Evolutionary conservation across 768 basidiomycete species (phyloP), one percentile per base, ranked within the genome.

Genomic region (Mycena maculata): DNA sequence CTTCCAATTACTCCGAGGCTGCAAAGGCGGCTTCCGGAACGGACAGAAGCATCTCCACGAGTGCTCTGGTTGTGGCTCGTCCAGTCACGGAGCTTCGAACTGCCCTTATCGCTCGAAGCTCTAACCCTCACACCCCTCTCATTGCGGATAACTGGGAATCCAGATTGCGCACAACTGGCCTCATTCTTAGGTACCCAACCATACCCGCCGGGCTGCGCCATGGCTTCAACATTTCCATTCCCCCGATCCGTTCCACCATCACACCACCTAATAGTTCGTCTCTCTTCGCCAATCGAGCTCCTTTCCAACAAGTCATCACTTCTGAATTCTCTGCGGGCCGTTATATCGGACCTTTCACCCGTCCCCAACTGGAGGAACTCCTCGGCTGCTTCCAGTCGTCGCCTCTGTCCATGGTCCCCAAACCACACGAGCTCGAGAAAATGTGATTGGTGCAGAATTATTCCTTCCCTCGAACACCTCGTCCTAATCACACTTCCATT

Each of bases 31-130:
- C n/a, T n/a, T n/a, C 42, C 61, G 52, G 1, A 0, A 41, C 1
- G 61, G 61, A 1, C 66, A 31, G 18, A 56, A 62, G 5, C 77
- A 81, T 69, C 58, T 69, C 15, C 84, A 86, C 73, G 54, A 77
- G 13, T 86, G 84, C 74, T 84, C 82, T 0, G 83, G 85, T 2
- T 85, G 85, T 54, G 79, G 81, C 36, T 54, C 66, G 0, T 8
- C 69, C 44, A 39, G 44, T 33, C 82, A 86, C 50, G 78, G 84
- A 30, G 83, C 85, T 72, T 73, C 79, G 41, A 49, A 30, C 0
- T 86, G 85, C 70, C 74, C 78, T 80, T 74, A 60, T 53, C 76
- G 74, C 16, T 74, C 78, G 78, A 75, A 68, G 23, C 55, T 60
- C 5, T 70, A 65, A 73, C 0, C 72, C 78, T 0, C 48, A 67